Base-by-base conservation (phyloP, 2,329 filamentous ascomycete species). In the Colletotrichum sp. region DNA sequence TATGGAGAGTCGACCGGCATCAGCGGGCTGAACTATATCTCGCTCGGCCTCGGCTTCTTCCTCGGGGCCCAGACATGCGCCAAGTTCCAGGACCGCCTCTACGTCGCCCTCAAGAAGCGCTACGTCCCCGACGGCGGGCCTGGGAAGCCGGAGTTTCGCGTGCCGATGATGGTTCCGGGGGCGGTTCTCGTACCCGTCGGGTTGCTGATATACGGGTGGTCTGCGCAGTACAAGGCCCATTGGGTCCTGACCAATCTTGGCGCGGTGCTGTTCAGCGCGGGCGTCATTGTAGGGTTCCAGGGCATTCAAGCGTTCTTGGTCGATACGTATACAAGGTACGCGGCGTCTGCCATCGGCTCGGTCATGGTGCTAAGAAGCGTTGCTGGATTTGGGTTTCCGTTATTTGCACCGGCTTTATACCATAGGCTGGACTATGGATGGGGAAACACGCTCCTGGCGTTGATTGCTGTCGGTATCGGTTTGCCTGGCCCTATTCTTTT, bases 371-470 rank as follows among this genome's bases (percentile, higher is more conserved):
- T 88, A 47, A 82, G 87, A 6, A 87, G 83, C 34, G 78, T 90
- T 13, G 87, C 87, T 5, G 87, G 87, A 3, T 88, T 89, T 31
- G 86, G 85, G 9, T 85, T 90, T 65, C 89, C 89, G 13, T 82
- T 90, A 2, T 89, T 89, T 47, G 87, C 86, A 1, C 85, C 86
- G 2, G 75, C 73, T 13, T 82, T 90, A 82, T 90, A 89, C 75
- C 75, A 77, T 1, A 67, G 55, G 2, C 79, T 87, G 9, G 85
- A 84, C 4, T 86, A 86, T 54, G 85, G 85, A 3, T 83, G 80
- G 80, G 85, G 85, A 2, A 84, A 84, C 63, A 85, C 81, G 2
- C 66, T 86, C n/a, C 78, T 89, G 55, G 88, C 85, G 0, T 81
- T 83, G 34, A 69, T 84, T 8, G 81, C 81, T 0, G 77, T 92